phyloP scores from a whole-genome alignment of 2,329 filamentous ascomycete genomes.

The Fusarium sp. region DNA sequence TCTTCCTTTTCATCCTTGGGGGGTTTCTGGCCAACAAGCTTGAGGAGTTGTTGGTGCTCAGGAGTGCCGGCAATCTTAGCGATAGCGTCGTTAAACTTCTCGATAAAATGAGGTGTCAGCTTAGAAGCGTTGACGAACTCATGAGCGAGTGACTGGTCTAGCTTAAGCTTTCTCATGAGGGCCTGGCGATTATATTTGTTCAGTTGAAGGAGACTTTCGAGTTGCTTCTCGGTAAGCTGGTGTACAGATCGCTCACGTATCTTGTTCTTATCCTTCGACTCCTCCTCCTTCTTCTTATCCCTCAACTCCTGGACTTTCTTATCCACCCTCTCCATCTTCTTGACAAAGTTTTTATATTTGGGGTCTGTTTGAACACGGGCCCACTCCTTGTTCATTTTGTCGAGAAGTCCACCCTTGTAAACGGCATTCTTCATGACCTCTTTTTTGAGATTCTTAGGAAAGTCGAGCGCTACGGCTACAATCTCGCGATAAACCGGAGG shows the following conservation, averaged over 20 bases:
- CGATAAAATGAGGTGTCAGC: neutral
- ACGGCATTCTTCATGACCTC: neutral
- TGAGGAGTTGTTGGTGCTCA: neutral
- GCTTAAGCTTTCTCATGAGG: neutral
- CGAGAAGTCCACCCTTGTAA: neutral
- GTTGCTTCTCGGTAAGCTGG: neutral
- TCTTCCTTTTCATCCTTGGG: neutral
- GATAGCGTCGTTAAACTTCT: constrained; percentile 10
- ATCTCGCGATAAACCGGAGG: rapidly evolving
- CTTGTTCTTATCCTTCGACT: neutral
- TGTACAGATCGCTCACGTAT: neutral
- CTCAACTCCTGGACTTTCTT: neutral
- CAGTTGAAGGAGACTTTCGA: neutral
- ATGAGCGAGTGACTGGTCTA: neutral
- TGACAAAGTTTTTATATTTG: neutral
- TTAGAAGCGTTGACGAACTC: constrained; percentile 5
- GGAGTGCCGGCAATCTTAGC: neutral
- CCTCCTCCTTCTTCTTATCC: too few relatives aligned
- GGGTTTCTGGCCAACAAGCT: neutral
- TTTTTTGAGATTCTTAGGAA: neutral
- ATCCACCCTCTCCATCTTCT: neutral
- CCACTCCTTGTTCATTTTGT: neutral
- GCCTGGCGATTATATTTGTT: neutral
- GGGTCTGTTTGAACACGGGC: neutral
- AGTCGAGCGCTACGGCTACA: neutral